Evolutionary conservation across 2,329 filamentous ascomycete species (phyloP), one percentile per base, ranked within the genome.

Genomic region (Colletotrichum noveboracense): DNA sequence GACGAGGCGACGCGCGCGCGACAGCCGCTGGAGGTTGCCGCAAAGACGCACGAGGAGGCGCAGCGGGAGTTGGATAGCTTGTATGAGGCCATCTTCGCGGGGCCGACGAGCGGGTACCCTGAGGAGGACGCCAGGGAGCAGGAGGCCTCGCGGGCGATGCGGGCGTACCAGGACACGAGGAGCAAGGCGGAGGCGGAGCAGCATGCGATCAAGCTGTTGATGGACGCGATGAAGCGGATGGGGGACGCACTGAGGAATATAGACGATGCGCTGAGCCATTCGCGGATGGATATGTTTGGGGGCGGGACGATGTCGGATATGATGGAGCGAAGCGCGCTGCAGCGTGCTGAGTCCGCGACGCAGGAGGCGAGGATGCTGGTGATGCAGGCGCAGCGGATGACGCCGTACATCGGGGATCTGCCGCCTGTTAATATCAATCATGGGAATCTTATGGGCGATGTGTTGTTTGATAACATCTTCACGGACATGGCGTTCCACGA

Each of bases 391-490:
- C 82, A 82, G 64, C 80, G 81, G 7, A 79, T 85, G 16, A 86
- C 86, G 4, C 85, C 85, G 0, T 75, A 81, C 1, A 82, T 90
- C 3, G 78, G 80, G 4, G 77, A 79, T 5, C 80, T 91, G 68
- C 85, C 85, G 7, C 71, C 80, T 0, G 83, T 89, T 24, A 80
- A 81, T 24, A 87, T 91, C 62, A 85, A 86, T 1, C 83, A 87
- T 55, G 87, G 88, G 1, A 84, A 81, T 70, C 83, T 89, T 16
- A 84, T 90, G 80, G 84, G 83, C 9, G 89, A 91, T 75, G 83
- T 91, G 4, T 83, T 91, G n/a, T 90, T 91, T 77, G 88, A 91
- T 78, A 90, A 90, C 66, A 86, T 90, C 73, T 89, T 89, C 78
- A 86, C 84, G 10, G 89, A 91, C 73, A 86, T 88, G 83, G 84